These are phyloP conservation scores for Botryococcus braunii DNA, from an alignment of 163 green algal genomes.

Conservation along the genomic window DNA sequence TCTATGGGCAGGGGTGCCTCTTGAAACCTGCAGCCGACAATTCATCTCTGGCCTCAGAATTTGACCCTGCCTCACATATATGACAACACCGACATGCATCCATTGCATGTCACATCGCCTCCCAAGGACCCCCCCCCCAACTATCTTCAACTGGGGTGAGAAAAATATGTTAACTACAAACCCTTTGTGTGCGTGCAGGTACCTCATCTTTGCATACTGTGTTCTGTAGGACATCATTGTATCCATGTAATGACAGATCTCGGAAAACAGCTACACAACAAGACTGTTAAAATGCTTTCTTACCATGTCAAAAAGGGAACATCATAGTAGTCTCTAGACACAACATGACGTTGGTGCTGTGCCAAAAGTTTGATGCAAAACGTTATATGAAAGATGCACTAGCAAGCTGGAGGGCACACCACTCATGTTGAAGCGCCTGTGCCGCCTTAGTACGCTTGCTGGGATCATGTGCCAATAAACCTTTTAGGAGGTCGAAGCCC, in stretches of 20 bases:
- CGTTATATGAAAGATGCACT: neutral
- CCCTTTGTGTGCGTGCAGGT: too few species aligned
- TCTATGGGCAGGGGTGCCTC: conserved; percentile 43
- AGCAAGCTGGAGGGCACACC: conserved; percentile 22
- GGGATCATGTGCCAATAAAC: conserved; percentile 55
- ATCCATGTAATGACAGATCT: neutral
- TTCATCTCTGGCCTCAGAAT: neutral
- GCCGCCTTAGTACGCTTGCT: conserved; percentile 44
- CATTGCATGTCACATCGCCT: neutral
- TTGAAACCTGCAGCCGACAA: conserved; percentile 23
- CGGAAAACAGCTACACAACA: neutral
- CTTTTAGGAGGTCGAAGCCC: conserved; percentile 60
- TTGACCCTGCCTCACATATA: neutral
- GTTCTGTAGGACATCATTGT: too few species aligned
- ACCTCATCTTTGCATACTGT: too few species aligned
- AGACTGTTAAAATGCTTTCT: neutral
- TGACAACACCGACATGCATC: neutral
- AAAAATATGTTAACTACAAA: neutral
- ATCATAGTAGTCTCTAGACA: neutral
- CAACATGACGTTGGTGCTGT: neutral
- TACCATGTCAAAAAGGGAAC: neutral
- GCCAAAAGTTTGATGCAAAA: neutral
- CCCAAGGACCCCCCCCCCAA: neutral
- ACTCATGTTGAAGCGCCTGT: conserved; percentile 58
- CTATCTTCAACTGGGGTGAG: neutral